A percentile compares a stretch with the other conserved stretches of the same genome.
Conservation (phyloP, 2,329 filamentous ascomycete species). For the Pestalotiopsis sp. region DNA sequence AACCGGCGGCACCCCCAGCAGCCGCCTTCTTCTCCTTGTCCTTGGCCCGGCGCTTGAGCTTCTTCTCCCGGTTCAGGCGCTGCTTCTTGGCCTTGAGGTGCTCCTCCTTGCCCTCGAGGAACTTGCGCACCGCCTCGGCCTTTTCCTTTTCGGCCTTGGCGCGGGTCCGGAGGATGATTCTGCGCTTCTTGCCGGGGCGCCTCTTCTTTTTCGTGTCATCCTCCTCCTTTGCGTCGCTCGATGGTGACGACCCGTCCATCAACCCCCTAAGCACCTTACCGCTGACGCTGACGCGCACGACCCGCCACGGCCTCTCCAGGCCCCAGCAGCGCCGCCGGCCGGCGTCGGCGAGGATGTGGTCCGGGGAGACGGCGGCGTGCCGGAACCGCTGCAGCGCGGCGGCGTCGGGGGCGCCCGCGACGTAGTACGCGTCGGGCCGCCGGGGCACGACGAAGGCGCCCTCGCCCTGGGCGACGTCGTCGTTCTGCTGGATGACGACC, state of each 20-base stretch:
- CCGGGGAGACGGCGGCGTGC: conserved; percentile 51
- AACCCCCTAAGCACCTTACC: conserved; percentile 27
- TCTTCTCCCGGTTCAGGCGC: conserved; percentile 61
- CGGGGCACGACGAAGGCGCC: conserved; percentile 41
- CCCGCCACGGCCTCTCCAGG: conserved; percentile 62
- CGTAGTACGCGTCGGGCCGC: conserved; percentile 52
- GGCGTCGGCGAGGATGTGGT: conserved; percentile 51
- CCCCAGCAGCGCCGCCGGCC: conserved; percentile 52
- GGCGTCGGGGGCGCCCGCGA: conserved; percentile 41
- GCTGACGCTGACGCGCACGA: conserved; percentile 45
- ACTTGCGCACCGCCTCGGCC: conserved; percentile 40
- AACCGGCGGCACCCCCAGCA: not conserved
- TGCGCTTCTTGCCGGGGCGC: conserved; percentile 60
- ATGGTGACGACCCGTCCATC: not conserved
- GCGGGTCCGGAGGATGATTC: conserved; percentile 53
- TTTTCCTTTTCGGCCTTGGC: conserved; percentile 44
- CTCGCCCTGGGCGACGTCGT: conserved; percentile 41
- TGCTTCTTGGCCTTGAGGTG: conserved; percentile 64
- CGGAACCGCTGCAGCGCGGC: conserved; percentile 42
- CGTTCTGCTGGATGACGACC: conserved; percentile 50
- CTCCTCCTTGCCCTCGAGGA: conserved; percentile 54
- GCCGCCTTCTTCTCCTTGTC: conserved; percentile 53
- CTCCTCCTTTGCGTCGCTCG: conserved; percentile 9
- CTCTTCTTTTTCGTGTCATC: no score
- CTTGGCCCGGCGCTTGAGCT: conserved; percentile 60